Conservation (phyloP, 345 rosid genomes). For the Mallotus nudiflorus region DNA sequence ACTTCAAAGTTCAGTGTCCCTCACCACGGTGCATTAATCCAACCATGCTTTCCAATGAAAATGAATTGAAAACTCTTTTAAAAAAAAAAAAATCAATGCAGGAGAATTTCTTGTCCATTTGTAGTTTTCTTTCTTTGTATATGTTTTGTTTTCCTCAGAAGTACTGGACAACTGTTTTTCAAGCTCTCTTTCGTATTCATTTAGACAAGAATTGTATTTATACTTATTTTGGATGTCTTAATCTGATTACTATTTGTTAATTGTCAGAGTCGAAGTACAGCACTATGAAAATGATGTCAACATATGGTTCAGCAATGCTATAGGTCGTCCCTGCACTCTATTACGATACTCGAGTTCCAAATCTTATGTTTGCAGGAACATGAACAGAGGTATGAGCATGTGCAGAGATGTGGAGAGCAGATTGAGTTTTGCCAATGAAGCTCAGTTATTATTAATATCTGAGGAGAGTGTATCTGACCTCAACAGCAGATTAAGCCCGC, state of each 20-base stretch:
- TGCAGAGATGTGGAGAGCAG: conserved; percentile 67
- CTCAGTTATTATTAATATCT: conserved; percentile 77
- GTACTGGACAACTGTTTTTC: background rate
- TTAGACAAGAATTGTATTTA: background rate
- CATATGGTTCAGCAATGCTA: conserved; percentile 75
- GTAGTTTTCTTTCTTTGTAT: too few relatives aligned
- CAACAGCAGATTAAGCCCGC: conserved; percentile 50
- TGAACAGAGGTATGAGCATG: conserved; percentile 35
- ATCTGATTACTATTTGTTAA: conserved; percentile 18
- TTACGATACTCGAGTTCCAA: conserved; percentile 47
- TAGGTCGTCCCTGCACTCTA: conserved; percentile 71
- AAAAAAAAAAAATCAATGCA: too few relatives aligned
- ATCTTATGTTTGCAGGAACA: conserved; percentile 33
- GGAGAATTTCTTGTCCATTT: too few relatives aligned
- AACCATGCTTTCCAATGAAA: too few relatives aligned
- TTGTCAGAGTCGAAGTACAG: conserved; percentile 53
- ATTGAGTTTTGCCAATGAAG: conserved; percentile 85
- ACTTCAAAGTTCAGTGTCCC: too few relatives aligned
- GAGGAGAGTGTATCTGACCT: conserved; percentile 87
- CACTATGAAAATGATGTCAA: conserved; percentile 53
- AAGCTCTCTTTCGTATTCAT: background rate
- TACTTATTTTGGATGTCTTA: background rate
- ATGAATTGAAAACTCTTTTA: too few relatives aligned
- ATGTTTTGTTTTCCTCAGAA: too few relatives aligned
- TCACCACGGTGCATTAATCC: too few relatives aligned